Percentiles rank a stretch among this genome's conserved stretches.
Evolutionary conservation across 192 early-diverging fungal genomes (phyloP).

Genomic region (Neocallimastix lanati): DNA sequence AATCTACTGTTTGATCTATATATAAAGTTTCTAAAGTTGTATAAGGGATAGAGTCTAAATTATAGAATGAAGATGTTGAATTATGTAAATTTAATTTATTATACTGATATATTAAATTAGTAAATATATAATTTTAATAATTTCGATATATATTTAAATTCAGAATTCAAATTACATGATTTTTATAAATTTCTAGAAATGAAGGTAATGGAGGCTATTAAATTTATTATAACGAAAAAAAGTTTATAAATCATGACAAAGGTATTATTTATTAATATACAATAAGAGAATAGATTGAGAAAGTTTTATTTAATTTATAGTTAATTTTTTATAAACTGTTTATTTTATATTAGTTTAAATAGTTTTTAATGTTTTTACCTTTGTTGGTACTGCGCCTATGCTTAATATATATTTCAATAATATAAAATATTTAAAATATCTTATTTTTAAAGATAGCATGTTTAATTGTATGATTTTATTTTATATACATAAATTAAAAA

Average conservation of each 20-base stretch:
- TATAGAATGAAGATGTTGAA: not conserved
- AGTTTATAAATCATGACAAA: not conserved
- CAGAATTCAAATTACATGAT: not conserved
- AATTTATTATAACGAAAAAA: not conserved
- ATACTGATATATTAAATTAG: not conserved
- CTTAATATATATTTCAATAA: not conserved
- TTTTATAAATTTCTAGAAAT: not conserved
- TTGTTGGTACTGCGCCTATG: not conserved
- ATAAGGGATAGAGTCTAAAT: not conserved
- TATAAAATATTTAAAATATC: too few species aligned
- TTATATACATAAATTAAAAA: too few species aligned
- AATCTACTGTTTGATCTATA: not conserved
- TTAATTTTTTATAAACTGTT: not conserved
- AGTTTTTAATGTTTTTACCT: too few species aligned
- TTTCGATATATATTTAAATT: not conserved
- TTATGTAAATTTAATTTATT: not conserved
- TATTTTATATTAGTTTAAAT: too few species aligned
- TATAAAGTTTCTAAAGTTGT: not conserved
- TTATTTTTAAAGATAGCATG: too few species aligned
- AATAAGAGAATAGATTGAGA: too few species aligned
- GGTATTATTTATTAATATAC: too few species aligned
- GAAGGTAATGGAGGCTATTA: not conserved
- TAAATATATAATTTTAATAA: not conserved
- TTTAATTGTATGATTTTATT: too few species aligned
- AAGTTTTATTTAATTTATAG: not conserved